phyloP scores from a whole-genome alignment of 1,284 basidiomycete species.

The Moniliophthora roreri region DNA sequence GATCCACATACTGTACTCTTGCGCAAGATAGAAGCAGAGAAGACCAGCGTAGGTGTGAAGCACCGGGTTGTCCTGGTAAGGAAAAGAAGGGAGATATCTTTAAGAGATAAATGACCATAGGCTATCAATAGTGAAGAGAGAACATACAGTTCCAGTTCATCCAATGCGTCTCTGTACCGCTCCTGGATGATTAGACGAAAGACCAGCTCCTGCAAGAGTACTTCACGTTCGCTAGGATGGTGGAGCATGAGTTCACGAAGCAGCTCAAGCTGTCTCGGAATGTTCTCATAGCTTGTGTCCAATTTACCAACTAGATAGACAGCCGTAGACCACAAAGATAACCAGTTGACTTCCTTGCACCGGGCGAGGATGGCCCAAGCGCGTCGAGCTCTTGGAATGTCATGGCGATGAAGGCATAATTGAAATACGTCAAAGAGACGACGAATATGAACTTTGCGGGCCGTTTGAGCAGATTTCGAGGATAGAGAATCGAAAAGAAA shows the following conservation, averaged over 20 bases:
- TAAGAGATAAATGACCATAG: conserved; percentile 6
- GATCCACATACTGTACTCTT: conserved; percentile 22
- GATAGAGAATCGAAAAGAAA: conserved; percentile 60
- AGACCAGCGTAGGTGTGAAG: conserved; percentile 84
- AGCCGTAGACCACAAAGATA: conserved; percentile 71
- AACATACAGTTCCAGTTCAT: conserved; percentile 81
- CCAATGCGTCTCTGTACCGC: conserved; percentile 68
- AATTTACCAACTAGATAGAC: conserved; percentile 52
- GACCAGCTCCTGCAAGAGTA: conserved; percentile 64
- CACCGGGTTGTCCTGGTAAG: conserved; percentile 78
- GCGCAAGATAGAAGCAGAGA: conserved; percentile 61
- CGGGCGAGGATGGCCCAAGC: conserved; percentile 83
- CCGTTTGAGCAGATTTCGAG: conserved; percentile 43
- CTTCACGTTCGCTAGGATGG: conserved; percentile 32
- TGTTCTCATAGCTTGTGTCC: conserved; percentile 27
- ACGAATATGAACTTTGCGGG: conserved; percentile 69
- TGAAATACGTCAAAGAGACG: conserved; percentile 76
- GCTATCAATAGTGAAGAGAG: neutral
- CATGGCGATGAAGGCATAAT: conserved; percentile 68
- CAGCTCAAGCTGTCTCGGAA: conserved; percentile 52
- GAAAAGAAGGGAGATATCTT: conserved; percentile 85
- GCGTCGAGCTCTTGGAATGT: conserved; percentile 63
- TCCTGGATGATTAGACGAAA: conserved; percentile 61
- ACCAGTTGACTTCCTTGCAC: conserved; percentile 84
- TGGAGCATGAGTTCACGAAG: conserved; percentile 70